A percentile compares a stretch with the other conserved stretches of the same genome.
phyloP scores from a whole-genome alignment of 73 alveolate species.

The Paramecium sexaurelia region DNA sequence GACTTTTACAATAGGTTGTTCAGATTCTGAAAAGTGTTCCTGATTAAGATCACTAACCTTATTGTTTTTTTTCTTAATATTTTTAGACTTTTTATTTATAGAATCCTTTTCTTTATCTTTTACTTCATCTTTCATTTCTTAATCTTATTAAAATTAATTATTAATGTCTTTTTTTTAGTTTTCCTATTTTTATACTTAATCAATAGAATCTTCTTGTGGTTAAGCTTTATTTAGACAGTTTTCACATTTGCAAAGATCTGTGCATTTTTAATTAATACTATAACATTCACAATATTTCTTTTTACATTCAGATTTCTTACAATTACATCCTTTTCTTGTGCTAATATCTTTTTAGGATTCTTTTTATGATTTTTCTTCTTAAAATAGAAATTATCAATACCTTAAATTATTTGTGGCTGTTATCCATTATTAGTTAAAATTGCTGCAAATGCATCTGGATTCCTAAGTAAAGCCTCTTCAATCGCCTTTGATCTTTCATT shows the following conservation, averaged over 20 bases:
- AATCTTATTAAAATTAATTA: neutral
- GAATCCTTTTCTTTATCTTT: neutral
- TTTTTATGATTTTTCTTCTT: neutral
- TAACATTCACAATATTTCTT: slow-evolving; percentile 81
- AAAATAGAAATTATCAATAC: neutral
- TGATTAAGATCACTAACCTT: neutral
- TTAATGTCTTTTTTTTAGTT: neutral
- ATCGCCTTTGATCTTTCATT: slow-evolving; percentile 58
- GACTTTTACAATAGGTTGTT: neutral
- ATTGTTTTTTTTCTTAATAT: neutral
- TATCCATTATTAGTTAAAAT: neutral
- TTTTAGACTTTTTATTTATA: neutral
- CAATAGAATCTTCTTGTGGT: neutral
- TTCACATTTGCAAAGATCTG: slow-evolving; percentile 69
- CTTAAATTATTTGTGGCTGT: slow-evolving; percentile 1
- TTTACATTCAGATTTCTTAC: slow-evolving; percentile 77
- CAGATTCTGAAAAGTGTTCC: neutral
- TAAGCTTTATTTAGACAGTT: slow-evolving; percentile 30
- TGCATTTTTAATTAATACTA: slow-evolving; percentile 64
- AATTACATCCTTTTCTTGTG: slow-evolving; percentile 73
- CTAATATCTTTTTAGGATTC: neutral
- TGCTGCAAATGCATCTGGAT: slow-evolving; percentile 63
- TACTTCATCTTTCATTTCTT: neutral
- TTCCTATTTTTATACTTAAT: neutral
- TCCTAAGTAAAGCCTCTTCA: slow-evolving; percentile 53